Evolutionary conservation across 2,329 filamentous ascomycete genomes (phyloP), one percentile per base, ranked within the genome.

Genomic region (Hypoxylon sp.): DNA sequence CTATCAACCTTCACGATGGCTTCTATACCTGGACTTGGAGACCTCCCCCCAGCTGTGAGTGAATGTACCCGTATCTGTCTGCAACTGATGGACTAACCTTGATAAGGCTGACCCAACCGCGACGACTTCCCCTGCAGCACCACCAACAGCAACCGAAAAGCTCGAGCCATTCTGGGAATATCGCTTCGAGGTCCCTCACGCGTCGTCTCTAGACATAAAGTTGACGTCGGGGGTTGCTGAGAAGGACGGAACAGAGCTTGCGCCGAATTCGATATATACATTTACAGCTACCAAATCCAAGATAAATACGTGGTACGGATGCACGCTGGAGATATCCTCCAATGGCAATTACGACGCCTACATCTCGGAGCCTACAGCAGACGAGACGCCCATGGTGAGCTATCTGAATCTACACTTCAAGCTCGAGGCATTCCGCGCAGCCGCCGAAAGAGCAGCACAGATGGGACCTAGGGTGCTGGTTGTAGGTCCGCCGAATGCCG

Each of bases 191-290:
- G 87, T 91, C 40, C 82, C 87, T 9, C 74, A 79, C 60, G 75
- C 72, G 61, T 74, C 75, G 55, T 67, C 73, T 24, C 58, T 82
- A 47, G 73, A 74, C 33, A 70, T 83, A 43, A 81, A 92, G 78
- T 81, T 98, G 21, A 77, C 91, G 53, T 86, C 83, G 27, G 95
- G 95, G 60, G 92, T 88, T 1, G 95, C 94, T 45, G 95, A 99
- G 75, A 87, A 96, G 70, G 97, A 98, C 72, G 95, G 95, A 72
- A 93, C 94, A 52, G 95, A 99, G 77, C 88, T 99, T 38, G 92
- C 92, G 9, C 83, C 85, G 8, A 89, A 89, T 54, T 89, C 89
- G 48, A 82, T 85, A 8, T 98, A 98, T 78, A 88, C 82, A 26
- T 94, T 99, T 75, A 83, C 84, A 41, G 90, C 91, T 53, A 85